These are phyloP conservation scores for Colletotrichum chrysophilum DNA, from an alignment of 2,329 filamentous ascomycete genomes.

Conservation along the genomic window DNA sequence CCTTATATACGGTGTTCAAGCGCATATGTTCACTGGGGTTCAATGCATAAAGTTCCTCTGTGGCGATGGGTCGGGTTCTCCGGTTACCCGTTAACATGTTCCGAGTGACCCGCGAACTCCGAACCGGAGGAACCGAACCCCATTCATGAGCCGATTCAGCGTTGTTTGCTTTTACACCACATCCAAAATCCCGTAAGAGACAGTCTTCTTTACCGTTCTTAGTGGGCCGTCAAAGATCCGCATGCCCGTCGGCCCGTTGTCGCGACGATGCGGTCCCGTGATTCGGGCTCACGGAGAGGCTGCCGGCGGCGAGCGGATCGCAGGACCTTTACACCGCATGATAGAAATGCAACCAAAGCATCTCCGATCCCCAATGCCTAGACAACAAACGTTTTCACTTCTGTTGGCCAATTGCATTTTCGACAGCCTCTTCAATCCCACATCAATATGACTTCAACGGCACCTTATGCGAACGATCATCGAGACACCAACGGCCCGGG, in stretches of 20 bases:
- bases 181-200: not conserved
- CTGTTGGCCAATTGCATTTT: not conserved
- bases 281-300: not conserved
- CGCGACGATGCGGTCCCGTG: not conserved
- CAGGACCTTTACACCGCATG: not conserved
- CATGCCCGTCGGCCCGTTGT: not conserved
- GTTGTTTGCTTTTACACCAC: not conserved
- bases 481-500: constrained; percentile 31
- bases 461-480: not conserved
- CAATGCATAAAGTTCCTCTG: not conserved
- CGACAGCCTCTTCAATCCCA: not conserved
- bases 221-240: not conserved
- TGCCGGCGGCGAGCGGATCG: not conserved
- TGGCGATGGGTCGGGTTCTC: not conserved
- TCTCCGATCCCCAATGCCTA: not conserved
- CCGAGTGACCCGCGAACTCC: not conserved
- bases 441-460: not conserved
- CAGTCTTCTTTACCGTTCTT: not conserved
- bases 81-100: not conserved
- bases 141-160: not conserved
- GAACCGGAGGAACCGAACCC: not conserved
- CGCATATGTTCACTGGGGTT: not conserved
- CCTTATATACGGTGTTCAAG: not conserved
- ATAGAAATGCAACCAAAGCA: not conserved
- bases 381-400: not conserved